Base-by-base conservation (phyloP, 331 rosid genomes). In the Arachis monticola region DNA sequence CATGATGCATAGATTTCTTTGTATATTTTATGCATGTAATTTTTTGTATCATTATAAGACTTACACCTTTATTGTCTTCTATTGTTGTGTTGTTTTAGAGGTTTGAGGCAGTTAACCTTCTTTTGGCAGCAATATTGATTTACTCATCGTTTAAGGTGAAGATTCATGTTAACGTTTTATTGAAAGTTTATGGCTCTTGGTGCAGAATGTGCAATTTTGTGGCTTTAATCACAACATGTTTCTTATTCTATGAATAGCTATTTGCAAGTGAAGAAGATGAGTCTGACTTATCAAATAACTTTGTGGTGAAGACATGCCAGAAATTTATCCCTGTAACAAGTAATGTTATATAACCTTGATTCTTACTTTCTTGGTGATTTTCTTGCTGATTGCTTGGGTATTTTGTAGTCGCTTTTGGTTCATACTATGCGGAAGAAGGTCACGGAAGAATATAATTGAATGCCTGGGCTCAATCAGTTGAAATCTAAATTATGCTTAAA, bases 281-380 rank as follows among this genome's bases (percentile, higher is more conserved):
- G 73, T 83, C 87, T 22, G 96, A 94, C 83, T 83, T 94, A 74
- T 90, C 97, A 11, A 64, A 90, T 60, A 94, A 94, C 88, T 84
- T 88, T 85, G 22, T 94, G 63, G 99, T 91, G 83, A 92, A 90
- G 88, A 74, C 93, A 30, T 92, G 99, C 84, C 96, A 88, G 89
- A 86, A 81, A 77, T 82, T 94, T 73, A 90, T 94, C 70, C 97
- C 96, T 30, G 92, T 94, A 64, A 83, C 95, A 60, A 56, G 98
- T 94, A 88, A 82, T 57, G 57, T 76, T 74, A 62, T 77, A 53
- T 51, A 66, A 42, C 56, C 72, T 22, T 67, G 32, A 30, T 67
- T 57, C 57, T 60, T 71, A 70, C 59, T 79, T 61, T 71, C 52
- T 70, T 75, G 32, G 65, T 65, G 64, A 75, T 70, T 35, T 70